A percentile compares a stretch with the other conserved stretches of the same genome.
These are phyloP conservation scores for Aspergillus novofumigatus DNA, from an alignment of 2,329 filamentous ascomycete genomes.

Conservation along the genomic window DNA sequence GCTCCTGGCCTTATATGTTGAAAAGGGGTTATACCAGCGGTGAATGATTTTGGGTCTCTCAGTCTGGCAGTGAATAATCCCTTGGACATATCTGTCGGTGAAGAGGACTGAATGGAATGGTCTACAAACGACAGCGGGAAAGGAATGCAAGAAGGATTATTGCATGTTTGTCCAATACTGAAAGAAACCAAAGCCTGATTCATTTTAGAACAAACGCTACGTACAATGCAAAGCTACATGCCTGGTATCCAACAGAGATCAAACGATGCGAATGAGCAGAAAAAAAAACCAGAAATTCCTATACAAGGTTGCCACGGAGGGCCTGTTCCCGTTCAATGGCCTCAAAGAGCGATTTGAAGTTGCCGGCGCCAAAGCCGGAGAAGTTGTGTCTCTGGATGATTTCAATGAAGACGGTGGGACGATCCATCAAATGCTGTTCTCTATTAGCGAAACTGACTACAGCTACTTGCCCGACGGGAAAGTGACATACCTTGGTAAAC, in stretches of 20 bases:
- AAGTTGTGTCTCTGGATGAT: conserved; percentile 92
- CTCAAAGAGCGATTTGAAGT: conserved; percentile 93
- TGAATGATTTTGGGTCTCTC: neutral
- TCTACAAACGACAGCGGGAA: neutral
- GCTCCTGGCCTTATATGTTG: neutral
- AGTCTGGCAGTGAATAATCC: neutral
- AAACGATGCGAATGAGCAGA: neutral
- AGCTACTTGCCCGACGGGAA: neutral
- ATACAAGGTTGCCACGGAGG: conserved; percentile 69
- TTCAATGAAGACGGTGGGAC: conserved; percentile 92
- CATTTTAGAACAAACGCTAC: neutral
- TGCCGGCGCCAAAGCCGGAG: conserved; percentile 87
- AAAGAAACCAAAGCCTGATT: neutral
- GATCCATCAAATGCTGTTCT: conserved; percentile 73
- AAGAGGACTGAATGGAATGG: neutral
- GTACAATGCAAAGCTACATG: neutral
- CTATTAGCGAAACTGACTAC: neutral
- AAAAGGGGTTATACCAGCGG: neutral
- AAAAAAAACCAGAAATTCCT: neutral
- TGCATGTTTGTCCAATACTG: neutral
- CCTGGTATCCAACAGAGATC: neutral
- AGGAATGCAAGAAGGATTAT: neutral
- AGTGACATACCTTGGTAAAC: conserved; percentile 59
- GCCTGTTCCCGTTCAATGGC: conserved; percentile 93
- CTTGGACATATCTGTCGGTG: neutral